Conservation (phyloP, 1,284 basidiomycete species). For the Ceratobasidium sp. region DNA sequence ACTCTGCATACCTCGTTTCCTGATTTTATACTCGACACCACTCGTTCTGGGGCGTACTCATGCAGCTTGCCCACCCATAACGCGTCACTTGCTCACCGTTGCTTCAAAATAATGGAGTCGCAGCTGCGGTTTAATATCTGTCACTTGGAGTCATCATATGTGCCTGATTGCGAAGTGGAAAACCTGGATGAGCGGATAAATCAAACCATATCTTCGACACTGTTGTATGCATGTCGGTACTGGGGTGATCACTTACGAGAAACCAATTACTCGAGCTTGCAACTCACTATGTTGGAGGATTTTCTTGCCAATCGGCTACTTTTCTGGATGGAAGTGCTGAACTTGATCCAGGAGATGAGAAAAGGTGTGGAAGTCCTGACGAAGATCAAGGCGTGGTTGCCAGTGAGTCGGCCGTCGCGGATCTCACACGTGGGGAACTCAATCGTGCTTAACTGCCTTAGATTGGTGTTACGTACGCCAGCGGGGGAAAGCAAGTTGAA, state of each 20-base stretch:
- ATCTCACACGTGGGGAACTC: too few species aligned
- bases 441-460: not conserved
- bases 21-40: not conserved
- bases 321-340: constrained; percentile 8
- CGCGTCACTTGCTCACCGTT: not conserved
- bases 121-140: constrained; percentile 2
- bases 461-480: too few species aligned
- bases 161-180: not conserved
- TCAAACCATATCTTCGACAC: not conserved
- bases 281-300: not conserved
- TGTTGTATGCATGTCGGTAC: not conserved
- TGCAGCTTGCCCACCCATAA: not conserved
- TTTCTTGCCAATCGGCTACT: not conserved
- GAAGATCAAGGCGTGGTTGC: not conserved
- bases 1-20: constrained; percentile 3
- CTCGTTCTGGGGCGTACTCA: not conserved
- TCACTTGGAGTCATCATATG: not conserved
- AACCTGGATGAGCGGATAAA: not conserved
- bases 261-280: not conserved
- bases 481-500: not conserved
- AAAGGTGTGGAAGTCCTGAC: not conserved
- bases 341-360: not conserved
- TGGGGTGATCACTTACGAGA: not conserved
- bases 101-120: not conserved
- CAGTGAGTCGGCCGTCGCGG: not conserved